Base-by-base conservation (phyloP, 139 green algal genomes). In the Chlamydomonas incerta region DNA sequence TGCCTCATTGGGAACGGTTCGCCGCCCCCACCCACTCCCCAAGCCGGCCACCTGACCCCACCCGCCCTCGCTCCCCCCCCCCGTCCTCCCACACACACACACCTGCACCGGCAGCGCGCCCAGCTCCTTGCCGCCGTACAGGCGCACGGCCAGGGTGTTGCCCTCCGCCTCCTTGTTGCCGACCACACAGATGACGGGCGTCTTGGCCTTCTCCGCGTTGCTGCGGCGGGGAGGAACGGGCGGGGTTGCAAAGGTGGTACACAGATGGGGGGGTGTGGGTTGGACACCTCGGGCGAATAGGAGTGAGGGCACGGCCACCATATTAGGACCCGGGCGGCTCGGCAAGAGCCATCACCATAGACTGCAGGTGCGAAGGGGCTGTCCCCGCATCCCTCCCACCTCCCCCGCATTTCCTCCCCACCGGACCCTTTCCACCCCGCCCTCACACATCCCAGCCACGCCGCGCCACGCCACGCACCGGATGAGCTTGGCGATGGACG, bases 101-200 rank as follows among this genome's bases (percentile, higher is more conserved):
- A 85, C 79, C 79, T 75, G 79, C 46, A 33, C 55, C 24, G 69
- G 73, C 81, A 96, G 33, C 17, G 37, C n/a, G 9, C 94, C 95
- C 63, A 96, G 62, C 72, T 97, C 94, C 28, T 88, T 88, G 17
- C 90, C 88, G 18, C 84, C 85, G 69, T 96, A 96, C 46, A 93
- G 93, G 29, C 96, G 89, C 66, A 98, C 92, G 18, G 93, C 90
- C 66, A 98, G 83, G 0, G 72, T 87, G 47, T 89, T 80, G 33
- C 82, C 72, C 47, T 95, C 93, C 9, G 91, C 93, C 81, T 98
- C 96, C 52, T 94, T 91, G 58, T 85, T 79, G 13, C 96, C 96
- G 35, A 98, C 89, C 52, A 98, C 93, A 29, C 89, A 95, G 88
- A 97, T 97, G 11, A 98, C 88, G 15, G 96, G 96, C 1, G 93